Evolutionary conservation across 208 protist genomes (phyloP), one percentile per base, ranked within the genome.

Genomic region (Wallacemonas sp.): DNA sequence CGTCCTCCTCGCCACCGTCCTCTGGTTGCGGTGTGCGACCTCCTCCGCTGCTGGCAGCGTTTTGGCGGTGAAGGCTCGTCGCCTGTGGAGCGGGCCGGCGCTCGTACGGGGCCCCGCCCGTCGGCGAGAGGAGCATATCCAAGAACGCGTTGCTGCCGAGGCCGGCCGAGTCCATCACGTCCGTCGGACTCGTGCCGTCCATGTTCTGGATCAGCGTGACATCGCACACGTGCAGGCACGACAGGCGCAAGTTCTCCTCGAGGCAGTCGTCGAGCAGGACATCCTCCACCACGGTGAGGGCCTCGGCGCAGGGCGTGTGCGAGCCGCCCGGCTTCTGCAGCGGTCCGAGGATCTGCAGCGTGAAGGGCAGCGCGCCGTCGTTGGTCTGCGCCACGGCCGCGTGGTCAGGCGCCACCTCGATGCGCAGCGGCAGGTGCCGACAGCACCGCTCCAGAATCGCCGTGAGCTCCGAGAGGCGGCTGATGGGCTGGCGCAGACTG

Each of bases 231-330:
- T 86, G 84, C 28, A 93, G 46, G 18, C 57, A 65, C n/a, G 41
- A 62, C 4, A 91, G 38, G 3, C 50, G 31, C 5, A 93, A 23
- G 2, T n/a, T 41, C 1, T 54, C 25, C 20, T 22, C 33, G 38
- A 79, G 74, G 54, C 81, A 87, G 72, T 91, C 87, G 59, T 93
- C 87, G 5, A 93, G 72, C 11, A 93, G 69, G 2, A 93, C 50
- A 65, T 89, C 84, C 62, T 93, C 84, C 8, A 91, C 25, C 10
- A 85, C 45, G 4, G 67, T 67, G 18, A 93, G 71, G 3, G 81
- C 76, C 12, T 63, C 70, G 3, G 82, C 54, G n/a, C 22, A 50
- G 10, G 48, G 41, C 11, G 39, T 16, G 7, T 26, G 52, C 3
- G 52, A 18, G 48, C 77, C 70, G 0, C 70, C 32, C 18, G 65